These are phyloP conservation scores for Berkeleyomyces basicola DNA, from an alignment of 2,329 filamentous ascomycete species.

Conservation along the genomic window DNA sequence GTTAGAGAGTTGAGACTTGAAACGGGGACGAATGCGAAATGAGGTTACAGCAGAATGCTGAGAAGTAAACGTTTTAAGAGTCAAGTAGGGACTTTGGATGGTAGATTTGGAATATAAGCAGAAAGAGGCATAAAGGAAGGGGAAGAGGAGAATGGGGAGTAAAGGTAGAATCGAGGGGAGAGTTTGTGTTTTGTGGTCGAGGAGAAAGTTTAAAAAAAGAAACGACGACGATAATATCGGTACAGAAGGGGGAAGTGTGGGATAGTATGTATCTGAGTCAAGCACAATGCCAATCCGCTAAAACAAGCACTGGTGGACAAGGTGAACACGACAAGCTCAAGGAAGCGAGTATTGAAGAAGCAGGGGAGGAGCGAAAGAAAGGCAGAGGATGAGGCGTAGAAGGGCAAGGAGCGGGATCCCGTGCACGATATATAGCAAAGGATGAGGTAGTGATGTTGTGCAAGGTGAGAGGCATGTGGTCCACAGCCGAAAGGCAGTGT, in stretches of 20 bases:
- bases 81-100: conserved; percentile 15
- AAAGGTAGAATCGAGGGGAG: not conserved
- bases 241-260: conserved; percentile 3
- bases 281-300: conserved; percentile 1
- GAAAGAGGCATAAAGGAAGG: conserved; percentile 7
- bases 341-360: not conserved
- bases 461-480: not conserved
- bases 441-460: not conserved
- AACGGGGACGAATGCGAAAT: conserved; percentile 5
- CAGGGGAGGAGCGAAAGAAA: not conserved
- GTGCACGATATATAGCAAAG: conserved; percentile 6
- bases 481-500: not conserved
- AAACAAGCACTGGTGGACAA: not conserved
- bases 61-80: not conserved
- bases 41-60: conserved; percentile 5
- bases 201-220: conserved; percentile 3
- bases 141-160: conserved; percentile 5
- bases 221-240: not conserved
- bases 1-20: conserved; percentile 13
- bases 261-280: conserved; percentile 2
- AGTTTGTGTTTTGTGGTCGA: conserved; percentile 5
- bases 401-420: conserved; percentile 1
- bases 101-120: not conserved
- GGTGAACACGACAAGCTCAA: not conserved
- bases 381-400: not conserved